A percentile compares a stretch with the other conserved stretches of the same genome.
phyloP scores from a whole-genome alignment of 495 filamentous ascomycete species.

The Aspergillus kassunensis region DNA sequence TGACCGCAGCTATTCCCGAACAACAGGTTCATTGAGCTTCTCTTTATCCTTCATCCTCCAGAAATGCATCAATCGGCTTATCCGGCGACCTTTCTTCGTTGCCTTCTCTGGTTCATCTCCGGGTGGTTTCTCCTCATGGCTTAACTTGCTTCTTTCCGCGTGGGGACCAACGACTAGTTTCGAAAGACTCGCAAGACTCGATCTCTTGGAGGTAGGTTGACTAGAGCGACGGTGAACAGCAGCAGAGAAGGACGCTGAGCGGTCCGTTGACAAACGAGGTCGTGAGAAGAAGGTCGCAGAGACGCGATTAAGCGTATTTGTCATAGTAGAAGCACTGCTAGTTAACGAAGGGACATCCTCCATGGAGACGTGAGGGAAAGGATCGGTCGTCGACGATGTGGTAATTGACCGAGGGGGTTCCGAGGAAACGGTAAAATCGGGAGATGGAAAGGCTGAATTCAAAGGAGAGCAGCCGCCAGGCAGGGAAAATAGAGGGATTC shows the following conservation, averaged over 20 bases:
- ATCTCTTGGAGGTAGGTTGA: slow-evolving; percentile 56
- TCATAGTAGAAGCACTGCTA: slow-evolving; percentile 82
- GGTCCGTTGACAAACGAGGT: slow-evolving; percentile 50
- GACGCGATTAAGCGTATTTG: slow-evolving; percentile 51
- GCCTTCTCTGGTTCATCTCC: slow-evolving; percentile 54
- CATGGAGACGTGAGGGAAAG: slow-evolving; percentile 67
- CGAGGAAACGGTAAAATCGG: slow-evolving; percentile 50
- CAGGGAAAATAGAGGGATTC: slow-evolving; percentile 46
- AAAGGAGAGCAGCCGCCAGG: slow-evolving; percentile 36
- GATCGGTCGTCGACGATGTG: slow-evolving; percentile 44
- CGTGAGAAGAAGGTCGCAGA: slow-evolving; percentile 44
- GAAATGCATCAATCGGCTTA: slow-evolving; percentile 80
- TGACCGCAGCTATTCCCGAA: slow-evolving; percentile 24
- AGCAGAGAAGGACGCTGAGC: slow-evolving; percentile 66
- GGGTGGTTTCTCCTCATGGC: slow-evolving; percentile 64
- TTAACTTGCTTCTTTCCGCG: slow-evolving; percentile 75
- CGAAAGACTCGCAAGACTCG: slow-evolving; percentile 80
- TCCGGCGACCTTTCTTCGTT: slow-evolving; percentile 67
- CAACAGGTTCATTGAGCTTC: slow-evolving; percentile 19
- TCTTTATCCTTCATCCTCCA: slow-evolving; percentile 64
- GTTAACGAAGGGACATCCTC: slow-evolving; percentile 86
- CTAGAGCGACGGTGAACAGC: slow-evolving; percentile 56
- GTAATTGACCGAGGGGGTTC: slow-evolving; percentile 54
- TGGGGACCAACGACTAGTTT: slow-evolving; percentile 75
- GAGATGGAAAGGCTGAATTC: slow-evolving; percentile 46